Conservation (phyloP, 371 early-diverging fungal genomes). For the Phascolomyces articulosus region DNA sequence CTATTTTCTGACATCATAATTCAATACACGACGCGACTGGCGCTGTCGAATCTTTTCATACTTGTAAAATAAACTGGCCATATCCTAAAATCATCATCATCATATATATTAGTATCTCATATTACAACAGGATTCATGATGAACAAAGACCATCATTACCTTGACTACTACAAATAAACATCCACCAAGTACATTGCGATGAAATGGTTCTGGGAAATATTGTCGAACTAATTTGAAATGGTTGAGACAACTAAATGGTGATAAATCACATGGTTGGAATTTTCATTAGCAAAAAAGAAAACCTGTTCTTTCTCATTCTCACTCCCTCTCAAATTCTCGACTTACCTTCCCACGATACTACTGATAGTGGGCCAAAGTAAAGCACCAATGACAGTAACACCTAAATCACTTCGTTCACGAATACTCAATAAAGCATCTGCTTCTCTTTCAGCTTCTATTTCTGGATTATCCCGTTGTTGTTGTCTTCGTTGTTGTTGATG, state of each 20-base stretch:
- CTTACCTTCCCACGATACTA: constrained; percentile 46
- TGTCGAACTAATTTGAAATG: constrained; percentile 50
- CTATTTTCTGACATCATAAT: constrained; percentile 24
- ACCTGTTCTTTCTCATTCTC: neutral
- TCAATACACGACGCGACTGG: constrained; percentile 42
- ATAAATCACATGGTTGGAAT: neutral
- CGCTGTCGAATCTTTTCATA: constrained; percentile 45
- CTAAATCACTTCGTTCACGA: constrained; percentile 29
- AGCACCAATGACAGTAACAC: constrained; percentile 55
- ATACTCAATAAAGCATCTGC: constrained; percentile 6
- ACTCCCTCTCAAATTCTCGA: neutral
- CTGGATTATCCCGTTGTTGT: constrained; percentile 8
- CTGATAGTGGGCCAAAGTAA: constrained; percentile 55
- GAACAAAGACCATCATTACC: too few species aligned
- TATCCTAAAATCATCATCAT: constrained; percentile 34
- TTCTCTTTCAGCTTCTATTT: constrained; percentile 11
- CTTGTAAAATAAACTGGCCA: constrained; percentile 44
- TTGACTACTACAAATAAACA: constrained; percentile 65
- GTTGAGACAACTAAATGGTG: constrained; percentile 41
- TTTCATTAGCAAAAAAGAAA: too few species aligned
- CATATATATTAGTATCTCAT: too few species aligned
- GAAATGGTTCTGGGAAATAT: constrained; percentile 60
- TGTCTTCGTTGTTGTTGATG: neutral
- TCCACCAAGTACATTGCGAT: constrained; percentile 64
- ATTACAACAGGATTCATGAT: too few species aligned